These are phyloP conservation scores for Inonotus hispidus DNA, from an alignment of 1,284 basidiomycete genomes.

Conservation along the genomic window DNA sequence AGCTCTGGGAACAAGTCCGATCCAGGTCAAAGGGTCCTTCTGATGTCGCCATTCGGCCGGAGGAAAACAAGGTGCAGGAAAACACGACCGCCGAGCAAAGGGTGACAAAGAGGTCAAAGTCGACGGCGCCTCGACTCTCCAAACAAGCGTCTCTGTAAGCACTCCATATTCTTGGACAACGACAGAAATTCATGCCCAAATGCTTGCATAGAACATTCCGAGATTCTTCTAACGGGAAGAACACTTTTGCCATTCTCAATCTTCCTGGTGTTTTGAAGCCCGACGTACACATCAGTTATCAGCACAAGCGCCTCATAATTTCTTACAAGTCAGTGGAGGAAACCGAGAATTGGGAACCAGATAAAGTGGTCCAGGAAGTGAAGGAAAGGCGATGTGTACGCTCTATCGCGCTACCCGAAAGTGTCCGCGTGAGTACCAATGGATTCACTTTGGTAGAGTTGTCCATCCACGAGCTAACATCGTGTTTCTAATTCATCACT, in stretches of 20 bases:
- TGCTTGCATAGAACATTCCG: constrained; percentile 2
- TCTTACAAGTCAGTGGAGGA: constrained; percentile 59
- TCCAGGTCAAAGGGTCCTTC: not conserved
- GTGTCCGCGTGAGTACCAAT: constrained; percentile 36
- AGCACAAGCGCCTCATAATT: constrained; percentile 54
- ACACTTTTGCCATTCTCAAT: constrained; percentile 43
- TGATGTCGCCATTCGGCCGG: not conserved
- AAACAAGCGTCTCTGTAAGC: constrained; percentile 2
- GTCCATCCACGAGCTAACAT: not conserved
- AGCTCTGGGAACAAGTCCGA: constrained; percentile 13
- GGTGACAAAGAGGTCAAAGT: not conserved
- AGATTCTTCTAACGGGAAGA: constrained; percentile 7
- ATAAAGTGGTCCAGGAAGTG: constrained; percentile 53
- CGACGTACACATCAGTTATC: constrained; percentile 68
- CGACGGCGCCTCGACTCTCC: not conserved
- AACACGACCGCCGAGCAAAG: not conserved
- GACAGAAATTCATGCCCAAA: not conserved
- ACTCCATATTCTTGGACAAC: not conserved
- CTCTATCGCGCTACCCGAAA: constrained; percentile 43
- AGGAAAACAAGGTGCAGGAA: not conserved
- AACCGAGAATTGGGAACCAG: constrained; percentile 54
- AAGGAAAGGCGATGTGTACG: constrained; percentile 48
- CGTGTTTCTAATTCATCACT: not conserved
- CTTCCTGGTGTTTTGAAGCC: constrained; percentile 61
- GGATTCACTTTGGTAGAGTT: not conserved